Base-by-base conservation (phyloP, 2,329 filamentous ascomycete genomes). In the Whalleya microplaca region DNA sequence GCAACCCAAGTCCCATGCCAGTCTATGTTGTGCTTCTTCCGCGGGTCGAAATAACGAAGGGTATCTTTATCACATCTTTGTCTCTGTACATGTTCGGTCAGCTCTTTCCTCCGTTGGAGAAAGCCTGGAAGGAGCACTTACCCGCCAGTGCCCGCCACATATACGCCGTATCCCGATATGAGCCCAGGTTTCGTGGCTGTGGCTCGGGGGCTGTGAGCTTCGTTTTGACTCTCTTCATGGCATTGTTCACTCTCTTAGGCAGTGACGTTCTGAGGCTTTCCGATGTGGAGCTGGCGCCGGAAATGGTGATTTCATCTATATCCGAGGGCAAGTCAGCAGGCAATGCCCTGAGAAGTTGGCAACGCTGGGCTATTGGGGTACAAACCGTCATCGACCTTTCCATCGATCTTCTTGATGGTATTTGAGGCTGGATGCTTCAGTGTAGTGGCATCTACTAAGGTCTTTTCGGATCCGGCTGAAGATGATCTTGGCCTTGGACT, bases 391-490 rank as follows among this genome's bases (percentile, higher is more conserved):
- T 62, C 53, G 9, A 56, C 42, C 3, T 48, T 44, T 44, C 56
- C 27, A 9, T 18, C 41, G 40, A 56, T 50, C 37, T 40, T 21
- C 29, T 43, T 41, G 6, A 43, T 41, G 2, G 16, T 14, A 6
- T 47, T n/a, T 14, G 23, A 37, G 5, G 32, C 3, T 12, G 32
- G 14, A 3, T 37, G 23, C 8, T 53, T 59, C 9, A 41, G 52
- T 12, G 21, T 41, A 42, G 45, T 20, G 7, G 52, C 46, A 18
- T 59, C 56, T 5, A 63, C 58, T 20, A 68, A 42, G 19, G 65
- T 69, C n/a, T 19, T 59, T 16, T 65, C 64, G 16, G 66, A 64
- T 23, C 56, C 55, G n/a, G 51, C 48, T 2, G 62, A 65, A 18
- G 44, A 44, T 19, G 64, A 60, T 41, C 63, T 57, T 9, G 29